Conservation (phyloP, 129 eudicot genomes). For the Tagetes erecta region DNA sequence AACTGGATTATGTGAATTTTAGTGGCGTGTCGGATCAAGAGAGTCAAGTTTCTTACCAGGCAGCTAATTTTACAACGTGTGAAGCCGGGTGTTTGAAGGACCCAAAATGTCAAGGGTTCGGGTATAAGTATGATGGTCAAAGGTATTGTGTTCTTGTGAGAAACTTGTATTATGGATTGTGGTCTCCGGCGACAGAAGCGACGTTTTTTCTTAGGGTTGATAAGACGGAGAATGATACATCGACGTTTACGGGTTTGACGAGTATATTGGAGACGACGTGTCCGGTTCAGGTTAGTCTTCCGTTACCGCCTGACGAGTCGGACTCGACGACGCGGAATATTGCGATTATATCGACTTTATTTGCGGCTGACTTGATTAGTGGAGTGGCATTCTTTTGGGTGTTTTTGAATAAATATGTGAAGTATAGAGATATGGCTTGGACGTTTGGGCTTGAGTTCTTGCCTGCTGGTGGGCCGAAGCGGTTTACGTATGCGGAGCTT, state of each 20-base stretch:
- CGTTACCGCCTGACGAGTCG: constrained; percentile 67
- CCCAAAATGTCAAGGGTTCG: constrained; percentile 57
- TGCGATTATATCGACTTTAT: constrained; percentile 58
- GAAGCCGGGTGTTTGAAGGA: constrained; percentile 41
- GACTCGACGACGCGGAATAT: constrained; percentile 65
- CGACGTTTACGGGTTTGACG: constrained; percentile 65
- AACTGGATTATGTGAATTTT: constrained; percentile 69
- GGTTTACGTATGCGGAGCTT: constrained; percentile 74
- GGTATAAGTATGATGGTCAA: constrained; percentile 61
- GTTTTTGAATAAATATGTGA: constrained; percentile 69
- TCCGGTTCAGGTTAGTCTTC: constrained; percentile 66
- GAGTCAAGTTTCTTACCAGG: not conserved
- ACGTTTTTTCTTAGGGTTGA: constrained; percentile 62
- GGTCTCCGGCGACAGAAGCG: constrained; percentile 72
- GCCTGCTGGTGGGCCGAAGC: constrained; percentile 81
- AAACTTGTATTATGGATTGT: constrained; percentile 48
- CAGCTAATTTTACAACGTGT: constrained; percentile 47
- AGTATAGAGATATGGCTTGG: constrained; percentile 93
- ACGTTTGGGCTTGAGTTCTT: constrained; percentile 81
- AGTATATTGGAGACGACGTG: constrained; percentile 62
- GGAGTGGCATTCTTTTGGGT: constrained; percentile 89
- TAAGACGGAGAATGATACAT: constrained; percentile 41
- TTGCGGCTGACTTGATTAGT: constrained; percentile 76
- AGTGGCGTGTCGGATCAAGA: constrained; percentile 50
- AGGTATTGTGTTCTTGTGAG: constrained; percentile 55